Percentiles rank a stretch among this genome's conserved stretches.
Evolutionary conservation across 108 stramenopile species (phyloP).

Genomic region (Parietichytrium sp.): DNA sequence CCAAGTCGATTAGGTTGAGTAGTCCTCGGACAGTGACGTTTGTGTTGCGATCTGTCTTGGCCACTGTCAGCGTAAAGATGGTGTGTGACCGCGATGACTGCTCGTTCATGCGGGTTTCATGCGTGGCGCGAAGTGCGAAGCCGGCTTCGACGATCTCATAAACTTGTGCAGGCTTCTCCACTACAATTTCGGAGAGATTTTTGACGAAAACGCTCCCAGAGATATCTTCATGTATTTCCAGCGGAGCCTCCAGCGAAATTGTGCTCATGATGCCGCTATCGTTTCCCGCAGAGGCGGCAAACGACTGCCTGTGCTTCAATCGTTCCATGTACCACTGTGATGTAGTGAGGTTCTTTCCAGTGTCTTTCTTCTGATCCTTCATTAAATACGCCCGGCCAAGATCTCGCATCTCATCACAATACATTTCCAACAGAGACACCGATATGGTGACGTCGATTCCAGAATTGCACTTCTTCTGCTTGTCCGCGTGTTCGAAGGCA

Average conservation of each 20-base stretch:
- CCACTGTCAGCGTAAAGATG: slow-evolving; percentile 44
- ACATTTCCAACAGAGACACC: slow-evolving; percentile 64
- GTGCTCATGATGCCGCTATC: neutral
- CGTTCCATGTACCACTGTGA: neutral
- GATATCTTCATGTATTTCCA: slow-evolving; percentile 63
- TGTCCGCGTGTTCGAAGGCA: slow-evolving; percentile 51
- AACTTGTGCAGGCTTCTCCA: slow-evolving; percentile 52
- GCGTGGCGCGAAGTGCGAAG: slow-evolving; percentile 59
- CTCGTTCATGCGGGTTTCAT: slow-evolving; percentile 63
- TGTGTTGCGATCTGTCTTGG: slow-evolving; percentile 38
- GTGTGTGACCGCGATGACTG: slow-evolving; percentile 50
- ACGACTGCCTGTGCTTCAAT: neutral
- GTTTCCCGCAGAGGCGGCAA: neutral
- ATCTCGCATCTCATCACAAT: slow-evolving; percentile 65
- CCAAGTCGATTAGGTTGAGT: slow-evolving; percentile 49
- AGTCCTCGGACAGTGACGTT: slow-evolving; percentile 39
- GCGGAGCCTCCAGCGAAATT: slow-evolving; percentile 44
- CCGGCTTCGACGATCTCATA: slow-evolving; percentile 55
- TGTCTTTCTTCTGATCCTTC: slow-evolving; percentile 41
- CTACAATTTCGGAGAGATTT: slow-evolving; percentile 58
- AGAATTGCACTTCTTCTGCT: neutral
- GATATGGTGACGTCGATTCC: slow-evolving; percentile 38
- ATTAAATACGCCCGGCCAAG: slow-evolving; percentile 54
- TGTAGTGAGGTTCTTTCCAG: neutral
- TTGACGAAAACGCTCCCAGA: slow-evolving; percentile 66